These are phyloP conservation scores for Sporopachydermia lactativora DNA, from an alignment of 805 yeast species.

Conservation along the genomic window DNA sequence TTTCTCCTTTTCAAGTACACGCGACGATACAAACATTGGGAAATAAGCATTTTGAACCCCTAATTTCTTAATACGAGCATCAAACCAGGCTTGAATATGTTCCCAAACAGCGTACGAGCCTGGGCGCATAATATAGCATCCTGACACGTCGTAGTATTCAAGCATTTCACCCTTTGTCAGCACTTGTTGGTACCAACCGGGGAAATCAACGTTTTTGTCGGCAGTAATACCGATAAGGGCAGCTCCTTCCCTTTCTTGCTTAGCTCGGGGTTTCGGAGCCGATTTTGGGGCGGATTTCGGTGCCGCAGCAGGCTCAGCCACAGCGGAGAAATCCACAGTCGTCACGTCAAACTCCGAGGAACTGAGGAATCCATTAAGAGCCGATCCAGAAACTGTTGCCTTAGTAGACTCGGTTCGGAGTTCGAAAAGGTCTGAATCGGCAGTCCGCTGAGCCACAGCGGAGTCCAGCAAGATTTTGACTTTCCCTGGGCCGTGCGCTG, in stretches of 20 bases:
- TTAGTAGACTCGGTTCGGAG: slow-evolving; percentile 19
- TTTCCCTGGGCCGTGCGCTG: slow-evolving; percentile 36
- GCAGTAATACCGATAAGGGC: slow-evolving; percentile 93
- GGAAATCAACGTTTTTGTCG: slow-evolving; percentile 81
- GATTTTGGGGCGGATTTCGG: slow-evolving; percentile 15
- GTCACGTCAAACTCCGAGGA: slow-evolving; percentile 33
- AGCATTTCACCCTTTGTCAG: slow-evolving; percentile 95
- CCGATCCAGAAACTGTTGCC: slow-evolving; percentile 25
- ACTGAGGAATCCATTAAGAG: slow-evolving; percentile 26
- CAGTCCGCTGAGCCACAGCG: slow-evolving; percentile 24
- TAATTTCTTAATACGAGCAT: slow-evolving; percentile 61
- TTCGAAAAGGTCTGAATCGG: slow-evolving; percentile 23
- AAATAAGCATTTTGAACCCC: slow-evolving; percentile 94
- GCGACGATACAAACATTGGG: slow-evolving; percentile 95
- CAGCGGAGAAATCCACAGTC: slow-evolving; percentile 37
- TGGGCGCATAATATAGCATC: slow-evolving; percentile 96
- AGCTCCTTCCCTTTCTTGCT: slow-evolving; percentile 63
- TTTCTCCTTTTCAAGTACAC: slow-evolving; percentile 91
- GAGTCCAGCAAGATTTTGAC: slow-evolving; percentile 47
- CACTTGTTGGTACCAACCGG: slow-evolving; percentile 96
- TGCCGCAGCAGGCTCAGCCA: slow-evolving; percentile 26
- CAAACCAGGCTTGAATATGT: slow-evolving; percentile 77
- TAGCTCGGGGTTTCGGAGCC: slow-evolving; percentile 15
- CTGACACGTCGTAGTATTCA: slow-evolving; percentile 97
- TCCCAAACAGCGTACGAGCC: slow-evolving; percentile 94